phyloP scores from a whole-genome alignment of 2,329 filamentous ascomycete genomes.

The Fusarium sp. region DNA sequence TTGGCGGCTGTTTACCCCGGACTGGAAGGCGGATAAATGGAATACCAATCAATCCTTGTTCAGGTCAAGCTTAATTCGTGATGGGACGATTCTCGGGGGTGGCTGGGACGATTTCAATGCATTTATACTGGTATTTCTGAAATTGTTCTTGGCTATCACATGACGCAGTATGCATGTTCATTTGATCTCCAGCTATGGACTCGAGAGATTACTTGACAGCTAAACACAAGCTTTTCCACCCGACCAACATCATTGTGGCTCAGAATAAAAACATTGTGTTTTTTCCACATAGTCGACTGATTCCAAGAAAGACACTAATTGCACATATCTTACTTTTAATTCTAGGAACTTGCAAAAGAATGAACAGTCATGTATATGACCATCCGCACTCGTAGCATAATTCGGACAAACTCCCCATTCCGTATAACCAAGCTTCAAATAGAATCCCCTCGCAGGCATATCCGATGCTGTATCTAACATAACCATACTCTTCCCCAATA shows the following conservation, averaged over 20 bases:
- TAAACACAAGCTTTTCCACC: no score
- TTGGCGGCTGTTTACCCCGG: slow-evolving; percentile 9
- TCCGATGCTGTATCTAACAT: not conserved
- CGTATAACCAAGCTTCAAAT: not conserved
- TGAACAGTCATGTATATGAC: not conserved
- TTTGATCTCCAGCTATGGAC: no score
- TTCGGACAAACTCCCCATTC: slow-evolving; percentile 6
- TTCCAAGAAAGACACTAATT: no score
- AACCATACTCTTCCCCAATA: not conserved
- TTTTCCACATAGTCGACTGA: no score
- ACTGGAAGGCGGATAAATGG: slow-evolving; percentile 15
- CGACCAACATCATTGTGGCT: no score
- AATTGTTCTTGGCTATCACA: fast-evolving
- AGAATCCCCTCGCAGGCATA: not conserved
- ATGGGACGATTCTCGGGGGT: not conserved
- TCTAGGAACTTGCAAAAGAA: not conserved
- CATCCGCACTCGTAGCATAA: slow-evolving; percentile 1
- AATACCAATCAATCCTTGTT: slow-evolving; percentile 18
- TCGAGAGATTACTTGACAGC: no score
- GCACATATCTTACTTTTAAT: no score
- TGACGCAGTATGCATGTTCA: not conserved
- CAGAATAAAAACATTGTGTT: no score
- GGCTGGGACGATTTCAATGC: not conserved
- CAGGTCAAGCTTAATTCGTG: not conserved
- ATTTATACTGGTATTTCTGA: not conserved